Evolutionary conservation across 768 basidiomycete species (phyloP).

Genomic region (Serendipita sp.): DNA sequence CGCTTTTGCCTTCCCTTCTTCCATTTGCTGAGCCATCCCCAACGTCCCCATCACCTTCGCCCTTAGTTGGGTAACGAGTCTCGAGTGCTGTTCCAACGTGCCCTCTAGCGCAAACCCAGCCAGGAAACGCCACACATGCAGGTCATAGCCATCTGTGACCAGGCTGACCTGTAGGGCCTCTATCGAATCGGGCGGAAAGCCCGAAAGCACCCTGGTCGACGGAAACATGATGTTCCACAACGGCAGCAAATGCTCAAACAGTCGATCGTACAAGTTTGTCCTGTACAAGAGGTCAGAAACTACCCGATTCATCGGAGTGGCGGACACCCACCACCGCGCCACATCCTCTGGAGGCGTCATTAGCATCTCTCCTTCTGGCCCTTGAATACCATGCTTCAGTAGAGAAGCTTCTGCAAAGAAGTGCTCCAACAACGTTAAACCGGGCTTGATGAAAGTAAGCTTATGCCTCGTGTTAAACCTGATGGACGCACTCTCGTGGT

Average conservation of each 20-base stretch:
- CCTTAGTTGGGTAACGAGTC: slow-evolving; percentile 66
- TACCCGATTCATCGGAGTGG: slow-evolving; percentile 10
- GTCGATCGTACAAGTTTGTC: slow-evolving; percentile 75
- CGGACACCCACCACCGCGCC: slow-evolving; percentile 52
- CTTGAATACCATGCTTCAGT: slow-evolving; percentile 53
- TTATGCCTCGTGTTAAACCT: neutral
- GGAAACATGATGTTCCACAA: slow-evolving; percentile 76
- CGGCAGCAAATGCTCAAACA: slow-evolving; percentile 66
- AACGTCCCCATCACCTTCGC: slow-evolving; percentile 86
- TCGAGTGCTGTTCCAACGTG: slow-evolving; percentile 73
- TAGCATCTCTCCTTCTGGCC: slow-evolving; percentile 30
- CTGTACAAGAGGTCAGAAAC: slow-evolving; percentile 25
- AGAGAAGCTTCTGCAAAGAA: slow-evolving; percentile 88
- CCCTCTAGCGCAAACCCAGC: slow-evolving; percentile 74
- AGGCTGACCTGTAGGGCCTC: slow-evolving; percentile 19
- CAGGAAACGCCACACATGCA: slow-evolving; percentile 90
- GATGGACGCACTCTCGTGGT: slow-evolving; percentile 54
- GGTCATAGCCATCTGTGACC: slow-evolving; percentile 26
- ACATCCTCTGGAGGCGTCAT: slow-evolving; percentile 55
- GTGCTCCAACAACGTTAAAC: slow-evolving; percentile 75
- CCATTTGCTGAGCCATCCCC: slow-evolving; percentile 49
- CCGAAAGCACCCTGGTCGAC: slow-evolving; percentile 50
- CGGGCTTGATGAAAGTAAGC: slow-evolving; percentile 41
- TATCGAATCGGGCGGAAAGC: slow-evolving; percentile 25
- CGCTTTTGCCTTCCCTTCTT: slow-evolving; percentile 55